These are phyloP conservation scores for Akanthomyces dipterigenus DNA, from an alignment of 2,329 filamentous ascomycete species.

Conservation along the genomic window DNA sequence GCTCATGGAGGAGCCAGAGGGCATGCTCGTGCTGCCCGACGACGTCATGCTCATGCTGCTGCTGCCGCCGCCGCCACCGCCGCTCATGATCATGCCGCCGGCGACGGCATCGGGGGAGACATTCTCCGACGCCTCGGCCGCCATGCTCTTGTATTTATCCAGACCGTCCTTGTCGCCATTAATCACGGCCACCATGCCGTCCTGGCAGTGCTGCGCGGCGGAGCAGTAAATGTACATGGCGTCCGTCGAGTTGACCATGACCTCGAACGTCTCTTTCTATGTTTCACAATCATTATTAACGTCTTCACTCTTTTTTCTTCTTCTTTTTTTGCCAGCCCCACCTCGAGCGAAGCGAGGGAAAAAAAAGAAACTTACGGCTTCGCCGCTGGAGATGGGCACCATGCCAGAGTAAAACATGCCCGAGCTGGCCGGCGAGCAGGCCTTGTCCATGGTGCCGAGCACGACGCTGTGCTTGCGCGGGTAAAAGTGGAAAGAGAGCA, in stretches of 20 bases:
- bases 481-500: slow-evolving; percentile 48
- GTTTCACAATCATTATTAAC: not conserved
- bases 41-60: not conserved
- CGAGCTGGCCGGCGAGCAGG: slow-evolving; percentile 34
- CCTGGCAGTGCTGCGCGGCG: slow-evolving; percentile 22
- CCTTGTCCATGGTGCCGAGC: slow-evolving; percentile 39
- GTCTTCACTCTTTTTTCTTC: not conserved
- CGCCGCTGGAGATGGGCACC: not conserved
- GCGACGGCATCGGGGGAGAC: not conserved
- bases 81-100: not conserved
- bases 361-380: not conserved
- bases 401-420: slow-evolving; percentile 8
- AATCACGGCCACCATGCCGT: slow-evolving; percentile 15
- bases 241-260: slow-evolving; percentile 23
- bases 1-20: not conserved
- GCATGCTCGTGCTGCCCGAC: not conserved
- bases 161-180: slow-evolving; percentile 3
- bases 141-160: not conserved
- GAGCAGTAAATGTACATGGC: slow-evolving; percentile 27
- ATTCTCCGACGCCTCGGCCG: not conserved
- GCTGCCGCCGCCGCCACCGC: not conserved
- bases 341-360: slow-evolving; percentile 2
- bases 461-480: slow-evolving; percentile 44
- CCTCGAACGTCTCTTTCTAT: slow-evolving; percentile 16
- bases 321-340: not conserved